Base-by-base conservation (phyloP, 169 alveolate species). In the Perkinsus olseni region DNA sequence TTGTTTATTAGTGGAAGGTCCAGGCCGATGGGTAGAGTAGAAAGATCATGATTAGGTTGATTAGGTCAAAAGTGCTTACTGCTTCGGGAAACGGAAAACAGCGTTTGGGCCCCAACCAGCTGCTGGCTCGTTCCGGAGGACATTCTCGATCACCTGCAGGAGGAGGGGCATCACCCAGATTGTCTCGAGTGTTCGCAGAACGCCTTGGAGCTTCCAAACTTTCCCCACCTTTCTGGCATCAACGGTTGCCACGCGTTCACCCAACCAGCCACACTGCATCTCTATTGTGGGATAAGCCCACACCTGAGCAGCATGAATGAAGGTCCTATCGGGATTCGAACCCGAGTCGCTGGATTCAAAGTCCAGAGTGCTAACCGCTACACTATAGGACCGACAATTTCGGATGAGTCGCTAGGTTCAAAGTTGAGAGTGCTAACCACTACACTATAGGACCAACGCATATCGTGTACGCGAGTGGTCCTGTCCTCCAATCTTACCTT, bases 61-160 rank as follows among this genome's bases (percentile, higher is more conserved):
- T 45, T 45, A 45, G 17, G 17, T 6, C 62, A 45, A 6, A 45
- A 6, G 6, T 45, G 17, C 62, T 45, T 45, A 45, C 62, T 45
- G 24, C 17, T 45, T 45, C 24, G 91, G 91, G 37, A 38, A 92
- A 0, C 93, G 39, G 91, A 92, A 92, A 28, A 39, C n/a, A 37
- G 93, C 93, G 93, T 92, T 92, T 24, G 93, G 93, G 17, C 93
- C 93, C 93, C 93, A 92, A 8, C 93, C 93, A 36, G 74, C 74
- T 39, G 50, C 93, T 10, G 62, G 50, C 38, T 50, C 38, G 91
- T 92, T 45, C 45, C 62, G 51, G 21, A 92, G 39, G 0, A 91
- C 93, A 74, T 91, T 91, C 0, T 74, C 39, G 39, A 91, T 38
- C 51, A 91, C 45, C 91, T 74, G 8, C 38, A 8, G 10, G 38